These are phyloP conservation scores for Ophiostoma ulmi DNA, from an alignment of 2,329 filamentous ascomycete genomes.

Conservation along the genomic window DNA sequence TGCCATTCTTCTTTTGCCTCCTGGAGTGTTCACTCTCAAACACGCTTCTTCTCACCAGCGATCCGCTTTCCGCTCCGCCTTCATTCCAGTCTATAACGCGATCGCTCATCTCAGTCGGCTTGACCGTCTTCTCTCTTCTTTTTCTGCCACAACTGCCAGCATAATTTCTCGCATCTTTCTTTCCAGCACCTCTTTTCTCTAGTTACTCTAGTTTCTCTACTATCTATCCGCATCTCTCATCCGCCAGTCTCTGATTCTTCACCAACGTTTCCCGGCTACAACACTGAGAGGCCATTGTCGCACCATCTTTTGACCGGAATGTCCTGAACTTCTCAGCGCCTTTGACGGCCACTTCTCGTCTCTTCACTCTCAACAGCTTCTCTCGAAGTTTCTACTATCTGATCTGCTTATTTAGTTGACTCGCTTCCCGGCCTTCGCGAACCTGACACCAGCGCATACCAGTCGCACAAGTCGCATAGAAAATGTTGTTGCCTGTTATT, in stretches of 20 bases:
- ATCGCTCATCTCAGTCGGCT: neutral
- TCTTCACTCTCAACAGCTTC: neutral
- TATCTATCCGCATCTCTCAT: neutral
- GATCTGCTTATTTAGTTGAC: neutral
- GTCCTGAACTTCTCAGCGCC: conserved; percentile 23
- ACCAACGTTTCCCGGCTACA: neutral
- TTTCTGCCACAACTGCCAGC: neutral
- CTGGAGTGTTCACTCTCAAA: conserved; percentile 11
- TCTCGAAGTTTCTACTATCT: neutral
- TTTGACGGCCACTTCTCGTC: conserved; percentile 5
- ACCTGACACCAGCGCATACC: neutral
- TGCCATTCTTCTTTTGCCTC: neutral
- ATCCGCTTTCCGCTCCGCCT: conserved; percentile 11
- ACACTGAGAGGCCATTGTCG: neutral
- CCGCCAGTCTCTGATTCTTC: neutral
- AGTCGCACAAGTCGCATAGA: conserved; percentile 13
- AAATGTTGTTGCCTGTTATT: conserved; percentile 22
- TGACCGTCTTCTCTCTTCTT: neutral
- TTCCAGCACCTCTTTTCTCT: neutral
- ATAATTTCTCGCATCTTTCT: conserved; percentile 15
- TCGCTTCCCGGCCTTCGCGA: neutral
- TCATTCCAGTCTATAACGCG: conserved; percentile 5
- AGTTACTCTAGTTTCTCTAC: neutral
- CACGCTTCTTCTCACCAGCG: conserved; percentile 11
- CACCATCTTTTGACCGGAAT: conserved; percentile 19